Base-by-base conservation (phyloP, 2,329 filamentous ascomycete genomes). In the Monilinia aucupariae region DNA sequence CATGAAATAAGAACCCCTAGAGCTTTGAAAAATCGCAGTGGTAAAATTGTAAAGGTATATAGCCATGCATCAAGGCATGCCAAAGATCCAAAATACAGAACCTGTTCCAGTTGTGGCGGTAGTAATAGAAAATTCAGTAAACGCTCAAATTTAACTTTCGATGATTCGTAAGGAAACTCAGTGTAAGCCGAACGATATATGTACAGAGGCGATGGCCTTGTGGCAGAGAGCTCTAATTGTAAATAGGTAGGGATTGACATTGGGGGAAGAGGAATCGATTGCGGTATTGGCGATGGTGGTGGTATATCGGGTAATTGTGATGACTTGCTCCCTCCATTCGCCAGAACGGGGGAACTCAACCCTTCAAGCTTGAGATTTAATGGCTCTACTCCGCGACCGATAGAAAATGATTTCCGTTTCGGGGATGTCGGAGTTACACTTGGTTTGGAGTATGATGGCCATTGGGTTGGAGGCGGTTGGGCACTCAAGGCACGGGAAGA, bases 61-160 rank as follows among this genome's bases (percentile, higher is more conserved):
- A 99, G 83, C 92, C 93, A 99, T 1, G 93, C 90, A 74, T 99
- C 94, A 7, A 99, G 80, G 76, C 94, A 99, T 8, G 93, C 92
- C 41, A 97, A 77, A 0, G 90, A 87, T 8, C 94, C 94, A 76
- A 99, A 97, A 64, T 87, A 85, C 7, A 99, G 82, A 0, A 92
- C 88, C 52, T 88, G 84, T 76, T 99, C 94, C 6, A 99, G 81
- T 65, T 89, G 90, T 0, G 85, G 83, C 0, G 93, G 92, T 4
- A 99, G 78, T 32, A 92, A 79, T 7, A 99, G 76, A 65, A 97
- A 96, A 73, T 97, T 97, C 68, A 91, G 83, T 15, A 99, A 80
- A 47, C 96, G 86, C 74, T 97, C 91, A 64, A 97, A 89, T 74
- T 97, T 97, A 71, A 96, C 84, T 37, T 88, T 88, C 27, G 91